Evolutionary conservation across 106 monocot species (phyloP).

Genomic region (Dendrobium officinale): DNA sequence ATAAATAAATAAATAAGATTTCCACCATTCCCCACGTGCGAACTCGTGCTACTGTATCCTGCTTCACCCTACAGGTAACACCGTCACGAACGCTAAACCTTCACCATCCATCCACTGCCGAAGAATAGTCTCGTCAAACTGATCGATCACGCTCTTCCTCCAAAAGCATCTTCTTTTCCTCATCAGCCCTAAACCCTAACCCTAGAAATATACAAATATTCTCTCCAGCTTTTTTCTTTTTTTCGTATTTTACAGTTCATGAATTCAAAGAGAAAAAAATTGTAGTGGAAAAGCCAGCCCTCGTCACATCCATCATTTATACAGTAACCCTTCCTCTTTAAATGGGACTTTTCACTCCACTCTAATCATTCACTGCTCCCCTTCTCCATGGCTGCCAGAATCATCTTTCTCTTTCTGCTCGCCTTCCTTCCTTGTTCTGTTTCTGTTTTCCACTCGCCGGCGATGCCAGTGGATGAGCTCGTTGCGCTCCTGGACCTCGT

Average conservation of each 20-base stretch:
- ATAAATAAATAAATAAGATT: not conserved
- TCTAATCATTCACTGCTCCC: not conserved
- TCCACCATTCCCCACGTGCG: not conserved
- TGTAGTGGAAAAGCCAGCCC: not conserved
- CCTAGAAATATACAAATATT: not conserved
- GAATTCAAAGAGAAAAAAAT: not conserved
- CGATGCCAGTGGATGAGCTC: slow-evolving; percentile 34
- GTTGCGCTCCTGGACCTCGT: slow-evolving; percentile 32
- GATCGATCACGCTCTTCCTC: not conserved
- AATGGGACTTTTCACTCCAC: not conserved
- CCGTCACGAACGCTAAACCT: not conserved
- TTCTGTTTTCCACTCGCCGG: not conserved
- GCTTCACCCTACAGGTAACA: not conserved
- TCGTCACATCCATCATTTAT: not conserved
- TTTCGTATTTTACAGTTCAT: not conserved
- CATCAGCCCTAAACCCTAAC: not conserved
- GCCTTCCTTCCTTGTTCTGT: not conserved
- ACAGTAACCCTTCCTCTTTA: slow-evolving; percentile 1
- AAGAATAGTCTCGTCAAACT: not conserved
- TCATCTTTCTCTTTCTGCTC: not conserved
- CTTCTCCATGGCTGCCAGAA: not conserved
- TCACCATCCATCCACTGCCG: not conserved
- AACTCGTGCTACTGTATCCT: not conserved
- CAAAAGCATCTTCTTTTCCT: not conserved
- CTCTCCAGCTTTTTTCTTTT: not conserved